Percentiles rank a stretch among this genome's conserved stretches.
Evolutionary conservation across 345 rosid genomes (phyloP).

Genomic region (Rhizophora apiculata): DNA sequence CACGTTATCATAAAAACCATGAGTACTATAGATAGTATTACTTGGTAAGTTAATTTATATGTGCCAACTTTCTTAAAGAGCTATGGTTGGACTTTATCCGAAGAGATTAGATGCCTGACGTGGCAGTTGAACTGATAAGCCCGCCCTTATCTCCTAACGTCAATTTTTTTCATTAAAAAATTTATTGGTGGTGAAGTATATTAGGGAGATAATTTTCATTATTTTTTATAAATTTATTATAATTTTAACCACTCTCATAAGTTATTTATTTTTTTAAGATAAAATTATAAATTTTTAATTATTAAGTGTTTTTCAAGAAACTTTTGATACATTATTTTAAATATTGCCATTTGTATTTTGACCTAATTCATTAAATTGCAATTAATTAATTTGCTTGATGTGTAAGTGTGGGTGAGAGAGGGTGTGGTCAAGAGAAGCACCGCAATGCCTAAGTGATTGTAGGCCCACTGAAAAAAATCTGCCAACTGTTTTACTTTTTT

Average conservation of each 20-base stretch:
- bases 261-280: too few species aligned
- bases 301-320: too few species aligned
- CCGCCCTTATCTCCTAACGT: conserved; percentile 25
- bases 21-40: background rate
- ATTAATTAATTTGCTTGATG: conserved; percentile 1
- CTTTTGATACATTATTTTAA: too few species aligned
- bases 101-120: conserved; percentile 6
- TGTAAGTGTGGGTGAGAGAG: conserved; percentile 12
- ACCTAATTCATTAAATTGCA: background rate
- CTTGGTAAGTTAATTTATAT: background rate
- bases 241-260: too few species aligned
- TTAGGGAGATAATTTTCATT: too few species aligned
- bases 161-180: too few species aligned
- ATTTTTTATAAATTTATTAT: too few species aligned
- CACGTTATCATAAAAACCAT: too few species aligned
- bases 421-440: conserved; percentile 18
- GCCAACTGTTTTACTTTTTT: background rate
- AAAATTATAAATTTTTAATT: conserved; percentile 11
- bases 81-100: conserved; percentile 2
- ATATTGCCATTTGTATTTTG: conserved; percentile 19
- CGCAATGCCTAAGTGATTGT: background rate
- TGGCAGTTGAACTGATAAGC: conserved; percentile 22
- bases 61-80: background rate
- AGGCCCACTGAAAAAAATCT: conserved; percentile 14
- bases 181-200: too few species aligned